Conservation (phyloP, 352 stramenopile species). For the Pythium aquatile region DNA sequence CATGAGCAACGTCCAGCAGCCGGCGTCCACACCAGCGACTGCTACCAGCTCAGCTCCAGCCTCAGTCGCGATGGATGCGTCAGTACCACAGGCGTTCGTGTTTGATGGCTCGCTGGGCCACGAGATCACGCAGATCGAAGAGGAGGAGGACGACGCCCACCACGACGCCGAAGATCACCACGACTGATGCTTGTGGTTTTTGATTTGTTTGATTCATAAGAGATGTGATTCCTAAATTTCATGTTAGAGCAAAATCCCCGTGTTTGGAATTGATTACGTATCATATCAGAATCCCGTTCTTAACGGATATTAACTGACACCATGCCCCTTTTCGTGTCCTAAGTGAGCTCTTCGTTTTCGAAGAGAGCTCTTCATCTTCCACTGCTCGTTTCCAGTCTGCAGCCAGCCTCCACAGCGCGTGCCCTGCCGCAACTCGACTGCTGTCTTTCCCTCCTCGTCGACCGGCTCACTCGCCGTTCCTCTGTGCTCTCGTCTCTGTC, state of each 20-base stretch:
- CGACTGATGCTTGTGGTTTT: neutral
- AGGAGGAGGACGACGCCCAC: slow-evolving; percentile 15
- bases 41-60: neutral
- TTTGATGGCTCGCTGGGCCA: slow-evolving; percentile 4
- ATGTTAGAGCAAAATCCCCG: neutral
- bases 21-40: neutral
- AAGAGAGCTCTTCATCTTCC: slow-evolving; percentile 5
- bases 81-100: neutral
- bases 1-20: slow-evolving; percentile 22
- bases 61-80: neutral
- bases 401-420: neutral
- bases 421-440: neutral
- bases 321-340: neutral
- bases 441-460: neutral
- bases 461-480: neutral
- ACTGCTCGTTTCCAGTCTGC: slow-evolving; percentile 1
- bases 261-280: neutral
- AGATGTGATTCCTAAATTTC: neutral
- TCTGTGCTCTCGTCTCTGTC: neutral
- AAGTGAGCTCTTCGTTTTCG: slow-evolving; percentile 5
- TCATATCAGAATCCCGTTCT: neutral
- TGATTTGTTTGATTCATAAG: no score
- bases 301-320: slow-evolving; percentile 3
- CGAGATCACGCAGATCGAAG: slow-evolving; percentile 16
- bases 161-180: slow-evolving; percentile 14